Evolutionary conservation across 805 yeast species (phyloP), one percentile per base, ranked within the genome.

Genomic region (Suhomyces tanzawaensis): DNA sequence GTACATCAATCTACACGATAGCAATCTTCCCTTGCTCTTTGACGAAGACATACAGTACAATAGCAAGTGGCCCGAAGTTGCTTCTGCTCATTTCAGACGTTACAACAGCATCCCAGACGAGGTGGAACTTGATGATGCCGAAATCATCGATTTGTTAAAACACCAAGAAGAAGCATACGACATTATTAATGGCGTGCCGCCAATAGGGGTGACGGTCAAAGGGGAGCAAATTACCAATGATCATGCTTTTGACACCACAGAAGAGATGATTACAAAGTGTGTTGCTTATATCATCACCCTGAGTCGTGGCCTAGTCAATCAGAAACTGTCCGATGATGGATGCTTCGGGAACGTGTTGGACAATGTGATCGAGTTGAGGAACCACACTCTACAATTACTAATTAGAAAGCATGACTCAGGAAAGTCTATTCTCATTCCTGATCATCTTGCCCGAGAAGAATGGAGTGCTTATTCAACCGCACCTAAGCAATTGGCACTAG

Each of bases 91-190:
- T 7, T 41, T 47, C 19, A 50, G 34, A n/a, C 38, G 42, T 4
- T 39, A 43, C 40, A 39, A 41, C 58, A 47, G 18, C 29, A 36
- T 30, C 13, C 47, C 52, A 30, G 54, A 52, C 6, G 60, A 55
- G 25, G 42, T 48, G 4, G 60, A 51, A 7, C 47, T 48, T n/a
- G 60, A 52, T 14, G 52, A 55, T 2, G 55, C 47, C 12, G 64
- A 57, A n/a, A 40, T 55, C 7, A 58, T 42, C 5, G 44, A 50
- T 12, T 42, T 50, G 23, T 46, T 61, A 11, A 46, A 48, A 24
- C 48, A 41, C 30, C 65, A 57, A 39, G 64, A 58, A 25, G 51
- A 48, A 5, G 46, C 52, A 7, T 60, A 53, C 35, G 61, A 53
- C 38, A 54, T 48, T 4, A 41, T 50, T n/a, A 51, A 49, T 34